A percentile compares a stretch with the other conserved stretches of the same genome.
Evolutionary conservation across 345 rosid species (phyloP).

Genomic region (Nephelium lappaceum): DNA sequence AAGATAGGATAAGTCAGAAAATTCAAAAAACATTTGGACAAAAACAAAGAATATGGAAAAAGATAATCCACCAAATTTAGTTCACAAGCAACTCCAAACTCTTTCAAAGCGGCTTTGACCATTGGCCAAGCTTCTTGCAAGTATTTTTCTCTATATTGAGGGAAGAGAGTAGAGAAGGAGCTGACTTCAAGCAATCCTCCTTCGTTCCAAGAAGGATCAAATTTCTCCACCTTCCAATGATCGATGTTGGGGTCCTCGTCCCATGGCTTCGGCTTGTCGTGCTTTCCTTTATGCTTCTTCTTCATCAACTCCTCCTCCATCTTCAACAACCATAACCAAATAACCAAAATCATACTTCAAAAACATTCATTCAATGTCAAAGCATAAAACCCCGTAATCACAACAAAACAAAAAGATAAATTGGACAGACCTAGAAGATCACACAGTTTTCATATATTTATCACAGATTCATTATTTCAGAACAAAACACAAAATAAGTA

Average conservation of each 20-base stretch:
- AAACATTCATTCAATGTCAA: neutral
- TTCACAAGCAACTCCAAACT: conserved; percentile 62
- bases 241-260: conserved; percentile 93
- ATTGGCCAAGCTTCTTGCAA: conserved; percentile 84
- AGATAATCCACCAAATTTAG: conserved; percentile 61
- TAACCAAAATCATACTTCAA: neutral
- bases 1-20: neutral
- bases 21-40: neutral
- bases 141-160: conserved; percentile 88
- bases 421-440: too few relatives aligned
- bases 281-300: conserved; percentile 71
- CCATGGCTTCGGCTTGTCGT: conserved; percentile 95
- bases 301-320: conserved; percentile 19
- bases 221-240: conserved; percentile 79
- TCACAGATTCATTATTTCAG: too few relatives aligned
- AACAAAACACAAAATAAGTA: too few relatives aligned
- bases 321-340: neutral
- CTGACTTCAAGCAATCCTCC: conserved; percentile 81
- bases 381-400: too few relatives aligned
- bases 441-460: too few relatives aligned
- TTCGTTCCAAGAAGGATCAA: conserved; percentile 86
- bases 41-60: neutral
- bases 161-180: conserved; percentile 87
- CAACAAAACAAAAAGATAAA: too few relatives aligned
- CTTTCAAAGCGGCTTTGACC: conserved; percentile 79